Percentiles rank a stretch among this genome's conserved stretches.
Evolutionary conservation across 1,284 basidiomycete genomes (phyloP).

Genomic region (Pisolithus thermaeus): DNA sequence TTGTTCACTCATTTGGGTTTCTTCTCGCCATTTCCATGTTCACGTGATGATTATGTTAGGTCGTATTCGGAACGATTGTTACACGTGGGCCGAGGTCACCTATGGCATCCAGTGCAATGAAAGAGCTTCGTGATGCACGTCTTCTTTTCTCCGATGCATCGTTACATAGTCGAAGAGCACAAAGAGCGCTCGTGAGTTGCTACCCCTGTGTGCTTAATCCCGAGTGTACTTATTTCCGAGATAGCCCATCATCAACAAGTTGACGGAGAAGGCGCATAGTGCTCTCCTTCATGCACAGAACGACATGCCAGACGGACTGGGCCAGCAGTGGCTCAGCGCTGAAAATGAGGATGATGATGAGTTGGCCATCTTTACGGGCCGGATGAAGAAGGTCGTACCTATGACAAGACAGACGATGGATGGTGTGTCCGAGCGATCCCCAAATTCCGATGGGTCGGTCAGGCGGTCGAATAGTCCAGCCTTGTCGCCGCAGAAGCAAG

Average conservation of each 20-base stretch:
- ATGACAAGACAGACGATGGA: constrained; percentile 22
- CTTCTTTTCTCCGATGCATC: constrained; percentile 54
- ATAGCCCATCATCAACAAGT: constrained; percentile 48
- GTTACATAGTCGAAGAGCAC: constrained; percentile 49
- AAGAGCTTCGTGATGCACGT: constrained; percentile 57
- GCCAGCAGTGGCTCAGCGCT: constrained; percentile 38
- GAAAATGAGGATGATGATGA: constrained; percentile 48
- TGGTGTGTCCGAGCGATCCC: constrained; percentile 1
- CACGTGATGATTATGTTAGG: constrained; percentile 31
- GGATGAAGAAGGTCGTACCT: constrained; percentile 50
- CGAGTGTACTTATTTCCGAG: neutral
- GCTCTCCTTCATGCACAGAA: constrained; percentile 38
- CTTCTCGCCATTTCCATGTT: neutral
- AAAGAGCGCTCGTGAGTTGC: constrained; percentile 51
- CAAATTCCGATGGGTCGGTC: neutral
- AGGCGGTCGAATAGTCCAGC: neutral
- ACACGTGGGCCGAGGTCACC: constrained; percentile 56
- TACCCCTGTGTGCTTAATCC: neutral
- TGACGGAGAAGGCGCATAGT: constrained; percentile 51
- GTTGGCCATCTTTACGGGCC: constrained; percentile 55
- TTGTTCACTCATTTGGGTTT: constrained; percentile 6
- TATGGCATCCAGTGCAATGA: constrained; percentile 52
- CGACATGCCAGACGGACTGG: constrained; percentile 28
- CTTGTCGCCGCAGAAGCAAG: neutral
- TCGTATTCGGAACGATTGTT: constrained; percentile 64